Evolutionary conservation across 140 eudicot species (phyloP), one percentile per base, ranked within the genome.

Genomic region (Erigeron philadelphicus): DNA sequence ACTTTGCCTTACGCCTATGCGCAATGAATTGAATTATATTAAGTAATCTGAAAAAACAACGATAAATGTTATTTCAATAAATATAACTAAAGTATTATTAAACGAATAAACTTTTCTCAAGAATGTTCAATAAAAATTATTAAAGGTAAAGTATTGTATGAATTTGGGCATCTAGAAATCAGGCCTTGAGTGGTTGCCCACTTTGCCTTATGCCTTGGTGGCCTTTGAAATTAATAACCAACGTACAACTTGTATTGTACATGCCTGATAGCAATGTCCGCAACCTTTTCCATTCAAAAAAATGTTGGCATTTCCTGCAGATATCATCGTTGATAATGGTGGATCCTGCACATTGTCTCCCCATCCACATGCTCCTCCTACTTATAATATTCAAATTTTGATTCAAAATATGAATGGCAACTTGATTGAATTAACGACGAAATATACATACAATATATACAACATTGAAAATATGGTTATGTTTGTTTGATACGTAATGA

Each of bases 301-400:
- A 1, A 81, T 21, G 1, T 66, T 71, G 8, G 81, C 74, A 44
- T 84, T 84, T 73, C 84, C 89, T 0, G 89, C 86, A 0, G 86
- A 16, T 16, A 81, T 76, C 80, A 78, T 75, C 9, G 72, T 55
- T 7, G 76, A 66, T 7, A 74, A 81, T 13, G 89, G 89, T 23
- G 76, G 55, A 19, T 59, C 7, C 16, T 54, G 77, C 31, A 81
- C 86, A 61, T 84, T 82, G 9, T 71, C 54, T 2, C 7, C 74
- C 65, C 79, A 81, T 47, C 89, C 89, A 57, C 89, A 84, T n/a
- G 86, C 90, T 53, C 82, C 84, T 13, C 86, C 89, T 78, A 6
- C 57, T 12, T 41, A 47, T 16, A 35, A 64, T 25, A n/a, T 7
- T 10, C 16, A 21, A 11, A 5, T 11, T 2, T 7, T 1, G 21